These are phyloP conservation scores for Rutstroemia sp. DNA, from an alignment of 2,329 filamentous ascomycete species.

Conservation along the genomic window DNA sequence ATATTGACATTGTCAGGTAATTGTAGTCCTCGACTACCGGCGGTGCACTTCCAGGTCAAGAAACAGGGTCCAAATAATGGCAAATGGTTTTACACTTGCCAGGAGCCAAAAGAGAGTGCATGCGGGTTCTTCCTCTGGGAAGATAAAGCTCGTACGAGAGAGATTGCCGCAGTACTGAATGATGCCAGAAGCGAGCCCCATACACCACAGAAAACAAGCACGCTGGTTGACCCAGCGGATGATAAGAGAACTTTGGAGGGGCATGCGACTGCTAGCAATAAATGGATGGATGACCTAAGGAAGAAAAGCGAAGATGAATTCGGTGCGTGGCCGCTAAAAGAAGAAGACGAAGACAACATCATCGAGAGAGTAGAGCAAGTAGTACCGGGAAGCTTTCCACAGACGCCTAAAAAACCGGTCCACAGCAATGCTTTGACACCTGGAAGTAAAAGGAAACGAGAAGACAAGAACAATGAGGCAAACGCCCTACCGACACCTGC, in stretches of 20 bases:
- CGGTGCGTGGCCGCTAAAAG: slow-evolving; percentile 20
- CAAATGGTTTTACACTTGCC: slow-evolving; percentile 47
- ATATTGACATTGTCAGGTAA: slow-evolving; percentile 4
- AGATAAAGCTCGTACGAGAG: slow-evolving; percentile 42
- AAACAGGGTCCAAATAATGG: slow-evolving; percentile 44
- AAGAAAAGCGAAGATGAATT: slow-evolving; percentile 24
- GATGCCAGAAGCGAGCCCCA: slow-evolving; percentile 38
- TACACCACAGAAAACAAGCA: slow-evolving; percentile 7
- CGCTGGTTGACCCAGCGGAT: slow-evolving; percentile 7
- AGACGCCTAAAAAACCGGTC: slow-evolving; percentile 23
- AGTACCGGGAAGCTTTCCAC: slow-evolving; percentile 11
- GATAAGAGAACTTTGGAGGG: slow-evolving; percentile 15
- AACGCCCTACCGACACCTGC: slow-evolving; percentile 23
- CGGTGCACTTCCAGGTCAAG: slow-evolving; percentile 32
- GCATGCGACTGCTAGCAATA: slow-evolving; percentile 12
- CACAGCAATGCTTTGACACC: slow-evolving; percentile 21
- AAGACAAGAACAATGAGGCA: slow-evolving; percentile 1
- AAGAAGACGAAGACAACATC: slow-evolving; percentile 19
- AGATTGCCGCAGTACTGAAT: slow-evolving; percentile 36
- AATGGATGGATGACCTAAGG: slow-evolving; percentile 12
- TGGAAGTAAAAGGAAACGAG: slow-evolving; percentile 24
- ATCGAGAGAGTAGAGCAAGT: slow-evolving; percentile 10
- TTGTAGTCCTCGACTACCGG: slow-evolving; percentile 11
- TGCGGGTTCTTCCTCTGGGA: slow-evolving; percentile 55
- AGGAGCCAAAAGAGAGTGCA: slow-evolving; percentile 35